A percentile compares a stretch with the other conserved stretches of the same genome.
phyloP scores from a whole-genome alignment of 2,329 filamentous ascomycete genomes.

The Epichloe hybrida region DNA sequence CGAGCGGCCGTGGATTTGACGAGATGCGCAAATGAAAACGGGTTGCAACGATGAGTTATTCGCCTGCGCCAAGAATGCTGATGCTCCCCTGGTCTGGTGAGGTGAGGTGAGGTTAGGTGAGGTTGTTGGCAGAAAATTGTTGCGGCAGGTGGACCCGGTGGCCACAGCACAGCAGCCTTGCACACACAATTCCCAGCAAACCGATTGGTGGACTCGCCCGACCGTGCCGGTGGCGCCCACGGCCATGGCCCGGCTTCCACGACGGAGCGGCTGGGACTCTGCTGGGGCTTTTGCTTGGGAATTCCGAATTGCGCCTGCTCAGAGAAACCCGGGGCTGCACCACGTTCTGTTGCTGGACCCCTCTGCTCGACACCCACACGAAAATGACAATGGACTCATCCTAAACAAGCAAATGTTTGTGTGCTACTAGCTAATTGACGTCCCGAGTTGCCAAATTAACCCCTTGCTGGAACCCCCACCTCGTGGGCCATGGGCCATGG shows the following conservation, averaged over 20 bases:
- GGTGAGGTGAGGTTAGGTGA: not conserved
- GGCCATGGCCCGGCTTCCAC: not conserved
- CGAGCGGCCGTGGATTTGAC: not conserved
- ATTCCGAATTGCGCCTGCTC: too few species aligned
- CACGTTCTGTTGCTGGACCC: too few species aligned
- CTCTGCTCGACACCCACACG: too few species aligned
- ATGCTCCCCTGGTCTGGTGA: not conserved
- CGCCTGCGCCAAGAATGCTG: constrained; percentile 1
- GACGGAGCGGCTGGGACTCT: not conserved
- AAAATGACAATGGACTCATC: too few species aligned
- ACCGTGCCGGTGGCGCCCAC: not conserved
- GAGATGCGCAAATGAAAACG: not conserved
- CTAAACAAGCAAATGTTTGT: too few species aligned
- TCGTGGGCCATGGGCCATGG: too few species aligned
- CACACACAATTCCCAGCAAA: not conserved
- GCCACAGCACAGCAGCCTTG: not conserved
- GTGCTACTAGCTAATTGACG: too few species aligned
- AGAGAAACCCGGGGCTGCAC: too few species aligned
- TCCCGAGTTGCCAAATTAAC: too few species aligned
- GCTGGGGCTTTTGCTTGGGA: not conserved
- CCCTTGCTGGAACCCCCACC: too few species aligned
- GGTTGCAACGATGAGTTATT: not conserved
- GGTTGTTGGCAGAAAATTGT: not conserved
- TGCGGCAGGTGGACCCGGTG: not conserved
- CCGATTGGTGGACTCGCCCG: not conserved